Base-by-base conservation (phyloP, 305 asterid genomes). In the Fraxinus floribunda region DNA sequence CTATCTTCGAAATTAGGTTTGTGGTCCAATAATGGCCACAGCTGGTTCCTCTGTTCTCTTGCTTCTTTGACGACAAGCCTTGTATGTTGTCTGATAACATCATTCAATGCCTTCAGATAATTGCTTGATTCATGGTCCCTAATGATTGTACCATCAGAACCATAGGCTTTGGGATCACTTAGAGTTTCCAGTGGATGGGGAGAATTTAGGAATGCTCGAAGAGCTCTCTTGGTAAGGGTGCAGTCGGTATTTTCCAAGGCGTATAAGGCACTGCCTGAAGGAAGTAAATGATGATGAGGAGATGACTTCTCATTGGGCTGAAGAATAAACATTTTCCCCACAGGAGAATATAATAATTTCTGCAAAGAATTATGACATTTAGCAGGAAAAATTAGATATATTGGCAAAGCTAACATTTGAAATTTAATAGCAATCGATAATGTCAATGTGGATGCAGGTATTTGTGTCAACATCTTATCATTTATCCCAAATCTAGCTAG, bases 91-190 rank as follows among this genome's bases (percentile, higher is more conserved):
- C 91, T 86, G 76, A 93, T 84, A 5, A 92, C 89, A 64, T 84
- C 89, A 64, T 92, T 91, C 82, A 90, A 85, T 1, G 95, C 97
- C 92, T 90, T 94, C 55, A 93, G 78, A 88, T 93, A 93, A 89
- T 92, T 95, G 89, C 92, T 91, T 8, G 97, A 91, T 64, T 94
- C 94, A 62, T 95, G 99, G 90, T 95, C 97, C 90, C 99, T 84
- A 0, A 92, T 66, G 84, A 94, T 94, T 26, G 94, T 91, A 7
- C 97, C 99, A 78, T 93, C 91, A 0, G 97, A 91, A 5, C 98
- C 98, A 52, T 95, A 95, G 0, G 99, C 98, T 35, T 89, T 84
- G 3, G 97, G 97, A 64, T 93, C 94, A 52, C 97, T 90, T 9
- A 95, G 88, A 22, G 94, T 95, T 75, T 94, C 97, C 1, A 94